Conservation (phyloP, 768 basidiomycete genomes). For the Boletus tylopilopsis region DNA sequence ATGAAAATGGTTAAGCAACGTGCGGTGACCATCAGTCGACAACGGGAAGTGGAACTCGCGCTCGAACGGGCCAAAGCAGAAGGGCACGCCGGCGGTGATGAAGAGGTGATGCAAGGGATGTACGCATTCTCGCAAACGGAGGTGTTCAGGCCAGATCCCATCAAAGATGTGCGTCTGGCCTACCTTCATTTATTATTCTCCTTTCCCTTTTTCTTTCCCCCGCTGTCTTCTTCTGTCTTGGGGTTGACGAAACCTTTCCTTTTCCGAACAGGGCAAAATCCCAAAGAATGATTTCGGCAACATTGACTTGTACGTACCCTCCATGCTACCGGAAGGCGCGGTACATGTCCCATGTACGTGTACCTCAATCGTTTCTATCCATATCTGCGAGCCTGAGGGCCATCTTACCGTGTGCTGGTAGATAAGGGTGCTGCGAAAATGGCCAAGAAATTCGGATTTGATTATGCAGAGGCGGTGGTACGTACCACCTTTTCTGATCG, state of each 20-base stretch:
- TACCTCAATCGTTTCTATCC: conserved; percentile 8
- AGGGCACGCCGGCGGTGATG: conserved; percentile 39
- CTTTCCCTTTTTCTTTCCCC: not conserved
- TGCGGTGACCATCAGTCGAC: conserved; percentile 72
- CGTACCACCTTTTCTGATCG: conserved; percentile 32
- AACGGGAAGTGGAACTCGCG: conserved; percentile 68
- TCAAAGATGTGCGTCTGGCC: conserved; percentile 83
- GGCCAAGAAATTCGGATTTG: conserved; percentile 80
- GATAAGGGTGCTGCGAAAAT: conserved; percentile 88
- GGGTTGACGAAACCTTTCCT: conserved; percentile 4
- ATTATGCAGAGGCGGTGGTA: conserved; percentile 95
- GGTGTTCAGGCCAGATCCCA: conserved; percentile 70
- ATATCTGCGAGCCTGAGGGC: conserved; percentile 10
- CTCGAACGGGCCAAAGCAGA: conserved; percentile 35
- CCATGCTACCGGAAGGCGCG: conserved; percentile 89
- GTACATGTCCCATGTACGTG: conserved; percentile 87
- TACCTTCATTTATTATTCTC: conserved; percentile 14
- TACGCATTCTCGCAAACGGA: conserved; percentile 87
- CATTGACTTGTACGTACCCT: conserved; percentile 91
- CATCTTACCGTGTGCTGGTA: conserved; percentile 27
- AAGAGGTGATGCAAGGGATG: conserved; percentile 79
- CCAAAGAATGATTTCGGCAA: conserved; percentile 97
- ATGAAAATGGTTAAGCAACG: conserved; percentile 88
- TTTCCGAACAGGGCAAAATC: conserved; percentile 67
- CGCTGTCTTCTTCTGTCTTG: not conserved